Evolutionary conservation across 2,329 filamentous ascomycete species (phyloP).

Genomic region (Ophiostoma angusticollis): DNA sequence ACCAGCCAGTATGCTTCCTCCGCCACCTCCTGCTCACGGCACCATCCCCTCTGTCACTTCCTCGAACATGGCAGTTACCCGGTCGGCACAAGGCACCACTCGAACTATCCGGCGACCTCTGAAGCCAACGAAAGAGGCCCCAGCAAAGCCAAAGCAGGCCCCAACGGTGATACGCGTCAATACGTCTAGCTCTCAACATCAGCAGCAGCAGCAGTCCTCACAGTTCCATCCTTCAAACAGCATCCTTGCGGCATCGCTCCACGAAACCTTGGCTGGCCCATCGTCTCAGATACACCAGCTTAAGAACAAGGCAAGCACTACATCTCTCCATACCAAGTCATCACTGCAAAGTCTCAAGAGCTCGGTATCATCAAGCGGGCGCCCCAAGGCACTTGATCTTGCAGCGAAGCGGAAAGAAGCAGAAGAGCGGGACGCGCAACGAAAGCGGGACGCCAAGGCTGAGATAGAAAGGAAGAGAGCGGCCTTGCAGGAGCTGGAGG

Average conservation of each 20-base stretch:
- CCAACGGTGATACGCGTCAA: conserved; percentile 63
- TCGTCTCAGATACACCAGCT: conserved; percentile 29
- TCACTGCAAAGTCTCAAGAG: conserved; percentile 51
- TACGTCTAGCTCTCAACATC: conserved; percentile 44
- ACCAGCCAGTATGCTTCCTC: conserved; percentile 44
- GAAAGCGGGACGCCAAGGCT: conserved; percentile 68
- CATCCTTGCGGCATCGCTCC: conserved; percentile 42
- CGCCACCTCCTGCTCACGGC: conserved; percentile 16
- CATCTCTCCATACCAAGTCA: conserved; percentile 46
- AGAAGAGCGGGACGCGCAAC: conserved; percentile 67
- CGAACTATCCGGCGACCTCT: conserved; percentile 46
- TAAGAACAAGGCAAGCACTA: conserved; percentile 54
- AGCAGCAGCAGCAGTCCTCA: conserved; percentile 17
- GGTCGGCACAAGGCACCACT: conserved; percentile 35
- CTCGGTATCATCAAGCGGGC: conserved; percentile 48
- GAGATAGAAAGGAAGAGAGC: conserved; percentile 68
- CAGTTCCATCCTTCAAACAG: conserved; percentile 48
- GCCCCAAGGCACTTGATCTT: conserved; percentile 59
- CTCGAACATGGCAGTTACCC: conserved; percentile 23
- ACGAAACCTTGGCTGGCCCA: conserved; percentile 36
- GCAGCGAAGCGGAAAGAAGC: conserved; percentile 74
- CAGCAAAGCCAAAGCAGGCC: conserved; percentile 48
- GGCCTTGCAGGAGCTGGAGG: conserved; percentile 49
- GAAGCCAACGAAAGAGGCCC: conserved; percentile 48
- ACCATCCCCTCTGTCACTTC: conserved; percentile 2